A percentile compares a stretch with the other conserved stretches of the same genome.
Evolutionary conservation across 805 yeast species (phyloP).

Genomic region (Starmerella roubikii): DNA sequence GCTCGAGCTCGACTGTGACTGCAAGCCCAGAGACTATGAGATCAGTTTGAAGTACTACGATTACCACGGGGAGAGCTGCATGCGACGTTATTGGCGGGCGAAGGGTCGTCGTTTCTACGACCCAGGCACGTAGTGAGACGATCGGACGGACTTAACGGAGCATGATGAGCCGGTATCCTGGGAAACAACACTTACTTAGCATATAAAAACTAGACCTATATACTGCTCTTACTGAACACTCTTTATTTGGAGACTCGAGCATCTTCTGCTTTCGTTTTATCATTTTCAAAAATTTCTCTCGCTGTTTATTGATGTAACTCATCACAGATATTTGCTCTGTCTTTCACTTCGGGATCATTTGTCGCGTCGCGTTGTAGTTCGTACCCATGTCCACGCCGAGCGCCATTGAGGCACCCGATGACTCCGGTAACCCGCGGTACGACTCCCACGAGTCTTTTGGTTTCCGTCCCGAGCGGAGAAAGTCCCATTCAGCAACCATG

Average conservation of each 20-base stretch:
- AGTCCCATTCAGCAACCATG: not conserved
- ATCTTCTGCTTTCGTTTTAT: too few relatives aligned
- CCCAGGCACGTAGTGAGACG: slow-evolving; percentile 7
- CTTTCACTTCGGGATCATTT: too few relatives aligned
- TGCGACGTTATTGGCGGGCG: slow-evolving; percentile 18
- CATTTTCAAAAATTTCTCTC: too few relatives aligned
- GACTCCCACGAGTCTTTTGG: slow-evolving; percentile 15
- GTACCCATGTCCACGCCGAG: slow-evolving; percentile 7
- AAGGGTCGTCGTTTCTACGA: slow-evolving; percentile 14
- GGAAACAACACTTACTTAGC: too few relatives aligned
- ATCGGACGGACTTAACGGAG: too few relatives aligned
- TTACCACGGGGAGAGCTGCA: slow-evolving; percentile 18
- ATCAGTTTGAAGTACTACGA: slow-evolving; percentile 13
- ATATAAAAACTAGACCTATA: too few relatives aligned
- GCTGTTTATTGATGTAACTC: too few relatives aligned
- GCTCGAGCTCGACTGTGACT: slow-evolving; percentile 44
- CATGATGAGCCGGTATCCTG: too few relatives aligned
- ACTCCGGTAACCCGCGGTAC: not conserved
- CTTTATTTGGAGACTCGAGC: too few relatives aligned
- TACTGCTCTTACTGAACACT: too few relatives aligned
- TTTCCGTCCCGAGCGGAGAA: not conserved
- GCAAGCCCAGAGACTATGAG: slow-evolving; percentile 20
- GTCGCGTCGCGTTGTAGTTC: too few relatives aligned
- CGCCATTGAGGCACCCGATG: slow-evolving; percentile 5
- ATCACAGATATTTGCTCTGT: too few relatives aligned